A percentile compares a stretch with the other conserved stretches of the same genome.
Conservation (phyloP, 129 eudicot species). For the Logfia minima region DNA sequence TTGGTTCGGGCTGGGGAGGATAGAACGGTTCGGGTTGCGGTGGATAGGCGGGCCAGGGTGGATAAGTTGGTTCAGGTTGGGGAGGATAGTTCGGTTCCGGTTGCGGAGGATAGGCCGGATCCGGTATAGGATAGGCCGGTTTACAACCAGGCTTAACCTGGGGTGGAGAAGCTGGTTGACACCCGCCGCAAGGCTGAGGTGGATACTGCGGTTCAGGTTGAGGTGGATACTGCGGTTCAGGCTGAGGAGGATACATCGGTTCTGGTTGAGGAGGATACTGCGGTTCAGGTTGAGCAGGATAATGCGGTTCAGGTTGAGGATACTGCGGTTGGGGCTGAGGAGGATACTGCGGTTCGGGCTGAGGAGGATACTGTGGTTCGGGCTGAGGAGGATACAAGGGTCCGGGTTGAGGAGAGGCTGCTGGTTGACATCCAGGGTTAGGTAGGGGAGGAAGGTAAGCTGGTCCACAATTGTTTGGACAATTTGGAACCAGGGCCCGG, state of each 20-base stretch:
- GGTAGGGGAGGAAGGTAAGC: conserved; percentile 11
- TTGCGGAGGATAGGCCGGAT: background rate
- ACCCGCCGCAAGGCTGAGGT: background rate
- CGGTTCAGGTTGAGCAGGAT: conserved; percentile 5
- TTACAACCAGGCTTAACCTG: background rate
- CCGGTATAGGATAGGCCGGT: background rate
- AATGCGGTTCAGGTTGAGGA: background rate
- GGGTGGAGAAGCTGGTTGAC: conserved; percentile 16
- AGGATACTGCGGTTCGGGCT: background rate
- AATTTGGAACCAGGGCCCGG: background rate
- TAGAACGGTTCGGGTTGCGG: conserved; percentile 14
- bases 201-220: background rate
- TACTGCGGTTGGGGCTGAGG: background rate
- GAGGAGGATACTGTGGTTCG: conserved; percentile 4
- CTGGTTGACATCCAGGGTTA: conserved; percentile 6
- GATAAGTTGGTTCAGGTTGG: conserved; percentile 11
- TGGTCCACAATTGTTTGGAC: conserved; percentile 2
- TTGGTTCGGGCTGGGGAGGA: conserved; percentile 16
- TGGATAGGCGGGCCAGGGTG: background rate
- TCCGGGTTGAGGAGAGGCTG: background rate
- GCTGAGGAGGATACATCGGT: background rate
- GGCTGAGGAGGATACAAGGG: background rate
- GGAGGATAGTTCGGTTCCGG: conserved; percentile 25
- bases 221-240: background rate
- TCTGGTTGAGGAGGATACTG: background rate